phyloP scores from a whole-genome alignment of 768 basidiomycete species.

The Suillus ampliporus region DNA sequence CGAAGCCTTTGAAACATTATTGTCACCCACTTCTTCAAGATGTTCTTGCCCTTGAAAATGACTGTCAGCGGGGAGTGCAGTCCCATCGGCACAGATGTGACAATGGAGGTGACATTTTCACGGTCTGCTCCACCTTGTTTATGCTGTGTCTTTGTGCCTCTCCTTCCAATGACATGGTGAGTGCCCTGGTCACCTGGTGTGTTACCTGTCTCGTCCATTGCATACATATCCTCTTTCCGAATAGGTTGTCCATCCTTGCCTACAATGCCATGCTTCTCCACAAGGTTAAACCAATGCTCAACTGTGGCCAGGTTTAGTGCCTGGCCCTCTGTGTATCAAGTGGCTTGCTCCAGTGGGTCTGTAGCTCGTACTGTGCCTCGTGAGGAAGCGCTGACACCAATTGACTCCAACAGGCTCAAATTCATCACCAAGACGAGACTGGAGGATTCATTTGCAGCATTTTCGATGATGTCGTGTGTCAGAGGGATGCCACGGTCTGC shows the following conservation, averaged over 20 bases:
- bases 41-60: conserved; percentile 45
- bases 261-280: conserved; percentile 31
- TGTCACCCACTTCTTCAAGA: conserved; percentile 35
- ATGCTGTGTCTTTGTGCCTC: conserved; percentile 36
- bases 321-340: conserved; percentile 37
- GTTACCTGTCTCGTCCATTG: conserved; percentile 42
- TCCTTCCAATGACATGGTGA: conserved; percentile 16
- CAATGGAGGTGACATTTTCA: conserved; percentile 34
- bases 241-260: not conserved
- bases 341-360: conserved; percentile 40
- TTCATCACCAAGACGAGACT: not conserved
- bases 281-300: conserved; percentile 38
- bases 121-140: conserved; percentile 35
- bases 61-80: conserved; percentile 36
- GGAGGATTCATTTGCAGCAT: conserved; percentile 10
- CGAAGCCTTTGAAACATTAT: conserved; percentile 42
- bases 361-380: conserved; percentile 32
- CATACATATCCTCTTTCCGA: conserved; percentile 28
- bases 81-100: conserved; percentile 47
- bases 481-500: not conserved
- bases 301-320: conserved; percentile 36
- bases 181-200: conserved; percentile 10
- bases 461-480: not conserved
- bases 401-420: conserved; percentile 25
- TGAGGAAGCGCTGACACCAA: conserved; percentile 37